Conservation (phyloP, 139 green algal genomes). For the Trebouxia sp. region DNA sequence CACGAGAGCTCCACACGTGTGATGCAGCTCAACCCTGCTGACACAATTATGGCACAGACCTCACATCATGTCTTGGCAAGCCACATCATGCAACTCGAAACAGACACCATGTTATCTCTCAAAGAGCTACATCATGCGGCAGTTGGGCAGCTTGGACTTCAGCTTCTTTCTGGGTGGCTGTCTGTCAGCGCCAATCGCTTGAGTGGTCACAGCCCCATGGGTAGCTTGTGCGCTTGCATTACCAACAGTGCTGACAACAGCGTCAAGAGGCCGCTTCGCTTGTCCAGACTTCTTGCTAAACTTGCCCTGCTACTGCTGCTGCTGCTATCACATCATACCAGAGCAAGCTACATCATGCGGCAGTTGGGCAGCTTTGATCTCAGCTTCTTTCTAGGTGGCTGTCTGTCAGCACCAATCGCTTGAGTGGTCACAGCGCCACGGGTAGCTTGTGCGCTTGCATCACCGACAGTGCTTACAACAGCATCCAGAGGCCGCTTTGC, state of each 20-base stretch:
- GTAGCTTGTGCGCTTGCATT: too few relatives aligned
- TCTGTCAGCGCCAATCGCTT: not conserved
- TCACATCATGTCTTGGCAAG: not conserved
- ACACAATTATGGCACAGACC: not conserved
- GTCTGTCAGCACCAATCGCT: not conserved
- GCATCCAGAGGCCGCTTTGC: not conserved
- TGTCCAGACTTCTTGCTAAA: too few relatives aligned
- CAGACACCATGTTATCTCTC: not conserved
- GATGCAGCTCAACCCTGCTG: not conserved
- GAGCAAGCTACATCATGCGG: conserved; percentile 10
- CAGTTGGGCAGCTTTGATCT: not conserved
- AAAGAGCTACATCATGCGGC: conserved; percentile 3
- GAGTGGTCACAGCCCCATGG: not conserved
- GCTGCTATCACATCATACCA: not conserved
- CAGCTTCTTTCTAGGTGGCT: not conserved
- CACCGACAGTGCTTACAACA: not conserved
- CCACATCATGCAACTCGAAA: too few relatives aligned
- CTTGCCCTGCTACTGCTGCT: too few relatives aligned
- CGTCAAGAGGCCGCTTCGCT: not conserved
- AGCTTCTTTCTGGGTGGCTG: not conserved
- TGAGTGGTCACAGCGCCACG: not conserved
- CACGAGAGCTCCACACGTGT: not conserved
- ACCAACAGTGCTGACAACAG: not conserved
- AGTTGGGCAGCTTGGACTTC: not conserved
- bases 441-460: too few relatives aligned